Percentiles rank a stretch among this genome's conserved stretches.
phyloP scores from a whole-genome alignment of 2,329 filamentous ascomycete species.

The Cadophora sp. region DNA sequence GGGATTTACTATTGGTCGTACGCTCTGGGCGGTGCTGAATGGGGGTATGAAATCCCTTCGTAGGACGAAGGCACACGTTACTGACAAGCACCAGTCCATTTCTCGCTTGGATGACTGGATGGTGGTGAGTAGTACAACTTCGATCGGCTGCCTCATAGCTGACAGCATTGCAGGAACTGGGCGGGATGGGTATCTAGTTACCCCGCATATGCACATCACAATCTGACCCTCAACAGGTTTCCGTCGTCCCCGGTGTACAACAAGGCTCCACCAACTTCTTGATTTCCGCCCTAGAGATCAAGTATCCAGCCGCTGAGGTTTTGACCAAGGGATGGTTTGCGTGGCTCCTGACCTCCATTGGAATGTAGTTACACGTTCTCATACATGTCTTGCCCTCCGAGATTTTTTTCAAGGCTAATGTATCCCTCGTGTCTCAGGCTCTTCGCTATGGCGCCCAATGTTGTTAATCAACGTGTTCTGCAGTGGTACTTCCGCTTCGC shows the following conservation, averaged over 20 bases:
- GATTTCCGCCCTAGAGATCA: constrained; percentile 49
- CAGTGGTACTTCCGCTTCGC: constrained; percentile 49
- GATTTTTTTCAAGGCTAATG: too few species aligned
- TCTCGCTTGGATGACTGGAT: constrained; percentile 50
- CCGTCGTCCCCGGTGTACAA: constrained; percentile 49
- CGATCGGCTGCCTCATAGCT: neutral
- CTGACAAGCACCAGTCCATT: constrained; percentile 41
- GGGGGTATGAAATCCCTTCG: constrained; percentile 40
- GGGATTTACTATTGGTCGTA: constrained; percentile 51
- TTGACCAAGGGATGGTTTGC: constrained; percentile 48
- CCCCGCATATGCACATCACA: neutral
- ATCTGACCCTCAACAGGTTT: constrained; percentile 28
- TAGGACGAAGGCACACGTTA: constrained; percentile 14
- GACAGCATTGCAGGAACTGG: constrained; percentile 43
- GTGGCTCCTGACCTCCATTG: constrained; percentile 48
- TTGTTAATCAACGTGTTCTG: constrained; percentile 46
- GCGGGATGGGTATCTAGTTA: constrained; percentile 32
- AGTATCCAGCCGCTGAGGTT: constrained; percentile 46
- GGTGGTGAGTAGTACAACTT: constrained; percentile 41
- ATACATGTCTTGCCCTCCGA: too few species aligned
- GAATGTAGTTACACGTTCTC: constrained; percentile 35
- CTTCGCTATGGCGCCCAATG: constrained; percentile 48
- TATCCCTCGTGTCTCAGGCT: constrained; percentile 24
- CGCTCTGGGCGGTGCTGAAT: constrained; percentile 46
- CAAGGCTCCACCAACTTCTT: constrained; percentile 51